These are phyloP conservation scores for Excoecaria agallocha DNA, from an alignment of 345 rosid species.

Conservation along the genomic window DNA sequence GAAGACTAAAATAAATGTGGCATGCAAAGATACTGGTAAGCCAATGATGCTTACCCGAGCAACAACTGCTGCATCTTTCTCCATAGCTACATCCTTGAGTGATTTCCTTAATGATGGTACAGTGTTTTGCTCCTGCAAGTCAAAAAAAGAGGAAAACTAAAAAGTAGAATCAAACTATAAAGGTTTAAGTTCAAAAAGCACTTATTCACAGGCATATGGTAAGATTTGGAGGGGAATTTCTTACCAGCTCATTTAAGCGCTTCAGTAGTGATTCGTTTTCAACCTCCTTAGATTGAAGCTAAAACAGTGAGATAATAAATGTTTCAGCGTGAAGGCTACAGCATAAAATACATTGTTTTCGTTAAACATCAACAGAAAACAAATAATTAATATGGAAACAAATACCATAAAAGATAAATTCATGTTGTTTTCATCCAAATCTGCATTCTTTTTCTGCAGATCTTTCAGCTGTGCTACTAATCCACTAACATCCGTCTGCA, in stretches of 20 bases:
- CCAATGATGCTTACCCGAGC: slow-evolving; percentile 52
- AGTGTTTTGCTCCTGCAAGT: slow-evolving; percentile 68
- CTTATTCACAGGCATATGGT: neutral
- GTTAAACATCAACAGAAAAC: neutral
- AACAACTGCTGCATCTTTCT: slow-evolving; percentile 99
- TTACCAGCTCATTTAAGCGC: slow-evolving; percentile 70
- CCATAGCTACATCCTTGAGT: slow-evolving; percentile 92
- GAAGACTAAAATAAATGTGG: neutral
- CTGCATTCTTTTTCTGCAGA: slow-evolving; percentile 62
- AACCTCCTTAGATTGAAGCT: slow-evolving; percentile 65
- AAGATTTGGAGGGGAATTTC: neutral
- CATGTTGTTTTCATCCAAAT: slow-evolving; percentile 66
- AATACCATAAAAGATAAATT: slow-evolving; percentile 49
- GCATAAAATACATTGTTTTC: neutral
- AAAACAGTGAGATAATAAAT: slow-evolving; percentile 19
- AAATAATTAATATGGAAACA: neutral
- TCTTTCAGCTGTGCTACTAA: slow-evolving; percentile 82
- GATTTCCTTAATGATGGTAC: slow-evolving; percentile 95
- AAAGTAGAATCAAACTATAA: slow-evolving; percentile 9
- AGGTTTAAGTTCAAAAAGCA: neutral
- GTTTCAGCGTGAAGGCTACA: slow-evolving; percentile 11
- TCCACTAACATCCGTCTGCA: slow-evolving; percentile 84
- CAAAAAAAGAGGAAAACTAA: neutral
- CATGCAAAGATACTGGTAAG: neutral
- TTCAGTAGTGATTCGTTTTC: slow-evolving; percentile 53